A percentile compares a stretch with the other conserved stretches of the same genome.
Conservation (phyloP, 495 filamentous ascomycete species). For the Lepraria neglecta region DNA sequence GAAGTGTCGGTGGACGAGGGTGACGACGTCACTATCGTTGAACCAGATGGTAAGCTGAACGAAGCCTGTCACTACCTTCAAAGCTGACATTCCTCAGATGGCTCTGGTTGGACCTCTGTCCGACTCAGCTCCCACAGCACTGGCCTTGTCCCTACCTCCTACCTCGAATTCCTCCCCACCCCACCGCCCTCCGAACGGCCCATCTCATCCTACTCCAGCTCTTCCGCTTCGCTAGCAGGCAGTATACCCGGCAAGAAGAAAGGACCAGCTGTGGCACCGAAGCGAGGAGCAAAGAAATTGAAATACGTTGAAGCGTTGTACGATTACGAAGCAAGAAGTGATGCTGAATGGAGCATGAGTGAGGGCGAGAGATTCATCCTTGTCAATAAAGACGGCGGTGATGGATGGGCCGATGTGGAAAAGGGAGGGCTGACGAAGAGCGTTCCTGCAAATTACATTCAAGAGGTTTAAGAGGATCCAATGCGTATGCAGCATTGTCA, state of each 20-base stretch:
- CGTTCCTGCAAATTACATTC: constrained; percentile 90
- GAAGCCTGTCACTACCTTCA: not conserved
- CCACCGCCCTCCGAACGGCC: constrained; percentile 44
- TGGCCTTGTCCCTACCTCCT: constrained; percentile 81
- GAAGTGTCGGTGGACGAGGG: constrained; percentile 77
- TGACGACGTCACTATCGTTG: constrained; percentile 67
- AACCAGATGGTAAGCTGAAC: constrained; percentile 64
- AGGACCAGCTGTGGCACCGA: constrained; percentile 86
- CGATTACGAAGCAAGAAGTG: constrained; percentile 79
- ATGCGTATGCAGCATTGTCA: not conserved
- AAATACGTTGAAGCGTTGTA: constrained; percentile 91
- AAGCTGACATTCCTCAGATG: constrained; percentile 50
- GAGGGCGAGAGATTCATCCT: constrained; percentile 91
- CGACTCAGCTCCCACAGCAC: constrained; percentile 54
- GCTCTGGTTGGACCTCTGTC: constrained; percentile 85
- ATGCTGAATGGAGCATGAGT: constrained; percentile 78
- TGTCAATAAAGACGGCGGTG: constrained; percentile 74
- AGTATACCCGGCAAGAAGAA: constrained; percentile 64
- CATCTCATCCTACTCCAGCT: constrained; percentile 71
- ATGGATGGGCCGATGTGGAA: constrained; percentile 97
- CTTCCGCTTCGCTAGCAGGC: constrained; percentile 62
- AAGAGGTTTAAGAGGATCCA: constrained; percentile 48
- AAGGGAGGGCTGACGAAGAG: constrained; percentile 82
- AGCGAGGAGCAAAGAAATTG: constrained; percentile 89
- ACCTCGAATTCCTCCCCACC: constrained; percentile 54